These are phyloP conservation scores for Sarcodon aspratus DNA, from an alignment of 768 basidiomycete species.

Conservation along the genomic window DNA sequence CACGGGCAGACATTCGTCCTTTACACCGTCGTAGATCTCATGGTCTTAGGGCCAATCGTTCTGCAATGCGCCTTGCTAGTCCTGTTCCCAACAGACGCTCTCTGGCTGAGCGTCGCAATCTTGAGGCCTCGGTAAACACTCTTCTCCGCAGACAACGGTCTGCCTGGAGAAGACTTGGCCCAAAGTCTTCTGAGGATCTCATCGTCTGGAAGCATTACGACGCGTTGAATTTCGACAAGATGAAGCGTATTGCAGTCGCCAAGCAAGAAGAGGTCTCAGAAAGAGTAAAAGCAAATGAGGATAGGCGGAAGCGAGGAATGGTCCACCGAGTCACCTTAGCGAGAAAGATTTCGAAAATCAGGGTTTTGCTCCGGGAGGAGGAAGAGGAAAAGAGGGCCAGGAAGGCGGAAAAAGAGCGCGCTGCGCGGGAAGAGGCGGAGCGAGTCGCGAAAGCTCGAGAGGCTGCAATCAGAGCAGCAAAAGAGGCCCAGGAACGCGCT, in stretches of 20 bases:
- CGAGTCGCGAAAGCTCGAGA: not conserved
- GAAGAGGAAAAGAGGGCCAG: constrained; percentile 6
- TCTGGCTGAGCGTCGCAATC: too few relatives aligned
- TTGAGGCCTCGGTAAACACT: too few relatives aligned
- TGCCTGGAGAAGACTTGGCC: too few relatives aligned
- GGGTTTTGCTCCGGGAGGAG: constrained; percentile 10
- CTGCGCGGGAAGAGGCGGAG: not conserved
- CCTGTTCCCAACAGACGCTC: too few relatives aligned
- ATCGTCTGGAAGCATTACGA: not conserved
- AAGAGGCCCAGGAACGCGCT: not conserved
- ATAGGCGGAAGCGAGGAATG: not conserved
- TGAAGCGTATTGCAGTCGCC: not conserved
- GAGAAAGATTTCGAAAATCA: not conserved
- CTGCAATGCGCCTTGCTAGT: too few relatives aligned
- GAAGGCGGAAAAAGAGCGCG: not conserved
- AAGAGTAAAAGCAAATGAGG: not conserved
- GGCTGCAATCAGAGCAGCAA: not conserved
- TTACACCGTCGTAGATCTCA: too few relatives aligned
- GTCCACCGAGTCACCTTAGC: not conserved
- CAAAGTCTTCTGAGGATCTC: not conserved
- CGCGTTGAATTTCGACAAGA: not conserved
- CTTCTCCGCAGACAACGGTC: not conserved
- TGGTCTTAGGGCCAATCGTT: too few relatives aligned
- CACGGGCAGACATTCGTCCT: too few relatives aligned
- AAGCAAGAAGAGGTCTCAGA: not conserved